Evolutionary conservation across 352 stramenopile species (phyloP).

Genomic region (Peronosclerospora sorghi): DNA sequence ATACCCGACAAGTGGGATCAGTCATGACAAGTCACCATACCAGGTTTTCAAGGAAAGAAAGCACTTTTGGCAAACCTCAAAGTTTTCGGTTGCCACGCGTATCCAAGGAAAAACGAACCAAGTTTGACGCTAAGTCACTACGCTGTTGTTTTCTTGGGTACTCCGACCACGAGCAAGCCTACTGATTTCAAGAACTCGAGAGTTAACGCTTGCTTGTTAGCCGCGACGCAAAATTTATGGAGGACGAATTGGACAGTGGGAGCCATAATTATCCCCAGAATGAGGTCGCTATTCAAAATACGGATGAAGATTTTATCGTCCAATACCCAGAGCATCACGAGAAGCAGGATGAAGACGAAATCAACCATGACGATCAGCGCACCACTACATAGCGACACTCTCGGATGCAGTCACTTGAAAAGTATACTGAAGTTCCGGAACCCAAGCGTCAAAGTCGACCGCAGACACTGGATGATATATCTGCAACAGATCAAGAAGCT

Average conservation of each 20-base stretch:
- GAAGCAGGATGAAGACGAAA: not conserved
- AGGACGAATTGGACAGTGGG: not conserved
- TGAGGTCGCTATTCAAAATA: not conserved
- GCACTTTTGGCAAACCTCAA: not conserved
- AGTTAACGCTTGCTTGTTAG: not conserved
- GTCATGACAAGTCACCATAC: not conserved
- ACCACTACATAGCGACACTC: not conserved
- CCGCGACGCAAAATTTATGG: not conserved
- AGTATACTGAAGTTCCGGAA: not conserved
- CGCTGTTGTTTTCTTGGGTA: not conserved
- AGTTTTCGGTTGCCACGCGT: not conserved
- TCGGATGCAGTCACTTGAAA: not conserved
- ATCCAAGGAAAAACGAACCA: not conserved
- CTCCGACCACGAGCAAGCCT: not conserved
- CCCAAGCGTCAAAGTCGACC: not conserved
- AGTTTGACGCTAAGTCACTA: not conserved
- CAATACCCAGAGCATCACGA: no score
- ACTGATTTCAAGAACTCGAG: not conserved
- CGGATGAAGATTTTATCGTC: no score
- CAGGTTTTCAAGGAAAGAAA: not conserved
- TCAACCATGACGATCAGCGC: not conserved
- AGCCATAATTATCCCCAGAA: not conserved
- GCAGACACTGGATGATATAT: not conserved
- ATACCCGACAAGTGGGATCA: not conserved
- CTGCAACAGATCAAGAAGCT: not conserved